Evolutionary conservation across 2,329 filamentous ascomycete species (phyloP), one percentile per base, ranked within the genome.

Genomic region (Colletotrichum sp.): DNA sequence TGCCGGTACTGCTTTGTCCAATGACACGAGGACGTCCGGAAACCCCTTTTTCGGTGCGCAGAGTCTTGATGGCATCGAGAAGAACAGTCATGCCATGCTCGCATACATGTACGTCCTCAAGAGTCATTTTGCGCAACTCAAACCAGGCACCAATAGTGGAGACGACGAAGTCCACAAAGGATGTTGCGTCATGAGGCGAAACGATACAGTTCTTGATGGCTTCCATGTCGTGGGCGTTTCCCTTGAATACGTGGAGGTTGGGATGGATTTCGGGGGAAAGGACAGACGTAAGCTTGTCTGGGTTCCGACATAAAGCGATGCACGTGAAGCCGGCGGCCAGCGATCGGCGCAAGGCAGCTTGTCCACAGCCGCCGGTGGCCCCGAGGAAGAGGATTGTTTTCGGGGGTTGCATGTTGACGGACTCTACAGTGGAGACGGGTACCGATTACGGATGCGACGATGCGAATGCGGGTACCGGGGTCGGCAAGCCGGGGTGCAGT

Each of bases 371-470:
- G 38, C 84, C 86, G 27, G 86, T 90, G 55, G 88, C 87, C 72
- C 89, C 89, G 67, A 90, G 83, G 82, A 91, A 89, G 58, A 86
- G 83, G 69, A 90, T 79, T 5, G 86, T 84, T 75, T 86, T 84
- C 54, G 77, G 69, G 67, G 75, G 54, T 34, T 36, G 21, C 72
- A 74, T 74, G 9, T 62, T 24, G 55, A 5, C 13, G 31, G n/a
- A 43, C 68, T 33, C 34, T 51, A 51, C 11, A 31, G 38, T 29
- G 55, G 55, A 55, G 15, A 59, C 43, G 34, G 55, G 66, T 38
- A 59, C 62, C 72, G 72, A 72, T 34, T 72, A 72, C 72, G 72
- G 72, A 74, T 74, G 68, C 70, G 70, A 72, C 43, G 43, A 38
- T 34, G 16, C 68, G 71, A 57, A 13, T 34, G 54, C 21, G 34